Percentiles rank a stretch among this genome's conserved stretches.
These are phyloP conservation scores for Iris pallida DNA, from an alignment of 116 monocot genomes.

Conservation along the genomic window DNA sequence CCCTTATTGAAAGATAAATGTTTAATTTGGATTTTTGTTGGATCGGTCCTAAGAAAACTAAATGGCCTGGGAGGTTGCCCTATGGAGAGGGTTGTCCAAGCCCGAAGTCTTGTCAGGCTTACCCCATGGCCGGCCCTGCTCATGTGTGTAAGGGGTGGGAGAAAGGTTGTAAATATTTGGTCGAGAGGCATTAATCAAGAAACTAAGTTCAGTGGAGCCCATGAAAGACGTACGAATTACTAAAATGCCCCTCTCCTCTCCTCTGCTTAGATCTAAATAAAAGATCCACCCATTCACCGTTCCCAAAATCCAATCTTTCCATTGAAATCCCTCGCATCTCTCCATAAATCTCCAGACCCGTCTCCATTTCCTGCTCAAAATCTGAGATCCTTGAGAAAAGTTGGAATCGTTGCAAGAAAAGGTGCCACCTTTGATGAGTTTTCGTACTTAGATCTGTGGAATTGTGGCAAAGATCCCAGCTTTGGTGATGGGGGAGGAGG, in stretches of 20 bases:
- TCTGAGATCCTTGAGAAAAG: background rate
- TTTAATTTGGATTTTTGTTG: too few species aligned
- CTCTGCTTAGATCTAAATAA: background rate
- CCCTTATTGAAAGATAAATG: too few species aligned
- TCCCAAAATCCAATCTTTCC: background rate
- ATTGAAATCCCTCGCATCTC: background rate
- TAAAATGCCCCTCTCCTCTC: background rate
- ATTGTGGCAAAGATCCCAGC: background rate
- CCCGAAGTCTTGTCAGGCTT: too few species aligned
- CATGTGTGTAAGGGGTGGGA: too few species aligned
- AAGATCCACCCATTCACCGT: background rate
- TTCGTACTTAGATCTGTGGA: background rate
- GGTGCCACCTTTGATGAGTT: background rate
- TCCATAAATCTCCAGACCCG: background rate
- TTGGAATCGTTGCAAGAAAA: background rate
- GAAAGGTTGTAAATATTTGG: too few species aligned
- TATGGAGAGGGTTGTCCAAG: too few species aligned
- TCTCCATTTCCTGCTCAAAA: background rate
- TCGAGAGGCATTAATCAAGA: too few species aligned
- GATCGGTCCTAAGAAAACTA: too few species aligned
- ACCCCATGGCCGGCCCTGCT: too few species aligned
- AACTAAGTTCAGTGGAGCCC: too few species aligned
- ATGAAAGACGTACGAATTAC: background rate
- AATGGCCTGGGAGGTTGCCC: too few species aligned
- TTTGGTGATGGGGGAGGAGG: constrained; percentile 1